A percentile compares a stretch with the other conserved stretches of the same genome.
Conservation (phyloP, 345 rosid genomes). For the Pugionium cornutum region DNA sequence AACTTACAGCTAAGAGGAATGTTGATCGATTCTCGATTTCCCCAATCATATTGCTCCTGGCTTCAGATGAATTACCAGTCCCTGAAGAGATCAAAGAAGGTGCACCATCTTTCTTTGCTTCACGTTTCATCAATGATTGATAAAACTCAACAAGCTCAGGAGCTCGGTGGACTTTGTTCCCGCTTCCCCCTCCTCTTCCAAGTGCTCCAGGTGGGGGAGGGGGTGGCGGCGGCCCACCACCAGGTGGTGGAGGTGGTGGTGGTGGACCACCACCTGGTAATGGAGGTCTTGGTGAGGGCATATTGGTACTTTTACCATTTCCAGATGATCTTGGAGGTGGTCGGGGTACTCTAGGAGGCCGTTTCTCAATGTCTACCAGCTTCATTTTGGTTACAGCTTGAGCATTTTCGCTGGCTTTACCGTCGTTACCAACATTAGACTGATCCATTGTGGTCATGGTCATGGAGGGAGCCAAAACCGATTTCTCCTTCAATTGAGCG, state of each 20-base stretch:
- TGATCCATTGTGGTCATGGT: constrained; percentile 49
- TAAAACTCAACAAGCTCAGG: constrained; percentile 95
- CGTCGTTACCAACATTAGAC: constrained; percentile 44
- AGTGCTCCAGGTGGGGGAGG: constrained; percentile 93
- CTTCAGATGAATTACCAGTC: constrained; percentile 64
- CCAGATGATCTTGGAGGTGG: constrained; percentile 82
- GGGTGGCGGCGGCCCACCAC: constrained; percentile 62
- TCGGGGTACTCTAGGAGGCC: constrained; percentile 78
- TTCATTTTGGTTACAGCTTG: constrained; percentile 65
- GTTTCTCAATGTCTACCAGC: constrained; percentile 73
- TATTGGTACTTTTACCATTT: constrained; percentile 32
- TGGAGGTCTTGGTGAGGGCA: constrained; percentile 51
- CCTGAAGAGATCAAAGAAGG: constrained; percentile 64
- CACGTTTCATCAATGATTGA: constrained; percentile 95
- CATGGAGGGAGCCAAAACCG: constrained; percentile 19
- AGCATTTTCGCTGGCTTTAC: constrained; percentile 52
- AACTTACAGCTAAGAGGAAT: constrained; percentile 85
- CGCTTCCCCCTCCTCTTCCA: constrained; percentile 73
- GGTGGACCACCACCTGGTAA: constrained; percentile 51
- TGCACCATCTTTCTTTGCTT: constrained; percentile 81
- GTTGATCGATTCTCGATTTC: constrained; percentile 92
- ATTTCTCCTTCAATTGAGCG: constrained; percentile 73
- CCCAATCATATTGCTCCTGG: constrained; percentile 94
- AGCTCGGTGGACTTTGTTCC: constrained; percentile 88
- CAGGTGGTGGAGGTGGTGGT: constrained; percentile 56